A percentile compares a stretch with the other conserved stretches of the same genome.
Evolutionary conservation across 208 protist species (phyloP).

Genomic region (Tetramitus jugosus): DNA sequence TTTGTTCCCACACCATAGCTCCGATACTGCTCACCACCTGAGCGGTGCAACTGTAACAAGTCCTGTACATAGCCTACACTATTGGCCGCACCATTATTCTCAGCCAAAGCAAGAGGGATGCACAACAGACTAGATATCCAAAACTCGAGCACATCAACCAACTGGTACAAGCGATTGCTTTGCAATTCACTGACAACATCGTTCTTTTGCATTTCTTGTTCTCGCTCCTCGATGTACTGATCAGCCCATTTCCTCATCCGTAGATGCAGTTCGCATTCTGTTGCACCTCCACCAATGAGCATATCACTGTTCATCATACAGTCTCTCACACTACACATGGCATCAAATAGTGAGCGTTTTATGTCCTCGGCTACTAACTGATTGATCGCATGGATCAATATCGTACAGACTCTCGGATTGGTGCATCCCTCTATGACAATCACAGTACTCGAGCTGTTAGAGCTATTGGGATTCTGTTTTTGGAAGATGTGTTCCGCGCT

Average conservation of each 20-base stretch:
- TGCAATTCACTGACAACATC: slow-evolving; percentile 71
- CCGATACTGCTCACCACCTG: slow-evolving; percentile 55
- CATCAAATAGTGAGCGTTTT: slow-evolving; percentile 97
- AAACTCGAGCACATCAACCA: slow-evolving; percentile 93
- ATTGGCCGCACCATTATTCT: slow-evolving; percentile 94
- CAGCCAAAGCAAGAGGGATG: slow-evolving; percentile 96
- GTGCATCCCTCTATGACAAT: slow-evolving; percentile 86
- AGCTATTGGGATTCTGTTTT: slow-evolving; percentile 70
- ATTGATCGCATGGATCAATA: neutral
- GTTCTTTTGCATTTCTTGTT: slow-evolving; percentile 54
- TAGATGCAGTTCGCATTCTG: slow-evolving; percentile 88
- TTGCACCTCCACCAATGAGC: slow-evolving; percentile 90
- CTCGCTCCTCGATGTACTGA: neutral
- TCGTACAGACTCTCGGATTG: slow-evolving; percentile 78
- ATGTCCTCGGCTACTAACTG: slow-evolving; percentile 70
- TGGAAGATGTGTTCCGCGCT: slow-evolving; percentile 63
- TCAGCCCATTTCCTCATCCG: slow-evolving; percentile 60
- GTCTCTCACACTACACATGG: slow-evolving; percentile 29
- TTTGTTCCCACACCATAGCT: slow-evolving; percentile 86
- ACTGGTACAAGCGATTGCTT: slow-evolving; percentile 88
- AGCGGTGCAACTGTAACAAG: slow-evolving; percentile 78
- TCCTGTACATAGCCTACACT: slow-evolving; percentile 93
- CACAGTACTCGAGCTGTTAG: slow-evolving; percentile 69
- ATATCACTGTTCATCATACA: slow-evolving; percentile 77
- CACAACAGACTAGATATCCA: slow-evolving; percentile 95